Percentiles rank a stretch among this genome's conserved stretches.
Evolutionary conservation across 2,329 filamentous ascomycete species (phyloP).

Genomic region (Phialemoniopsis sp.): DNA sequence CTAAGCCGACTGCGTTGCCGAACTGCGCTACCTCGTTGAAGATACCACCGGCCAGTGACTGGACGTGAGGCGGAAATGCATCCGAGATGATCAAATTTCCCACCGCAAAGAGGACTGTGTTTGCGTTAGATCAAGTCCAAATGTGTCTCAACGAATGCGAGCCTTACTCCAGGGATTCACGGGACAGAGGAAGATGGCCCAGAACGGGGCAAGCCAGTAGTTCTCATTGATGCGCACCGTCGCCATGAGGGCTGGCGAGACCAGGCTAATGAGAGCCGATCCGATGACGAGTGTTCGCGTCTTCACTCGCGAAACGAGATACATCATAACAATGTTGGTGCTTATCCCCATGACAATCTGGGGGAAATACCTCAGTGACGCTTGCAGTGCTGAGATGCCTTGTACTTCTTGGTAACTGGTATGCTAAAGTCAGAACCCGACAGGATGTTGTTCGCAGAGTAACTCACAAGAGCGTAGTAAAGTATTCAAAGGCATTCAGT

Average conservation of each 20-base stretch:
- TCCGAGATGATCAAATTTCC: slow-evolving; percentile 49
- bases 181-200: slow-evolving; percentile 34
- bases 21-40: slow-evolving; percentile 57
- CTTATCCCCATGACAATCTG: slow-evolving; percentile 35
- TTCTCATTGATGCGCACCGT: slow-evolving; percentile 38
- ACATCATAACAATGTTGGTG: slow-evolving; percentile 36
- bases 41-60: slow-evolving; percentile 56
- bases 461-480: slow-evolving; percentile 43
- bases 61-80: slow-evolving; percentile 48
- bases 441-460: not conserved
- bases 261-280: slow-evolving; percentile 34
- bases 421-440: slow-evolving; percentile 7
- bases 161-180: slow-evolving; percentile 20
- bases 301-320: slow-evolving; percentile 36
- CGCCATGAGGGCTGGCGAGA: slow-evolving; percentile 51
- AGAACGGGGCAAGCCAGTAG: slow-evolving; percentile 43
- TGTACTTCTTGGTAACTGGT: slow-evolving; percentile 47
- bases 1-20: slow-evolving; percentile 1
- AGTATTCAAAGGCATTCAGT: slow-evolving; percentile 40
- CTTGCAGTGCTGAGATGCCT: slow-evolving; percentile 34
- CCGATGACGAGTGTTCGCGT: slow-evolving; percentile 32
- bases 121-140: slow-evolving; percentile 11
- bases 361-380: slow-evolving; percentile 41
- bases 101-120: slow-evolving; percentile 52
- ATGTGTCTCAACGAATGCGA: not conserved